Base-by-base conservation (phyloP, 345 rosid species). In the Populus euphratica region DNA sequence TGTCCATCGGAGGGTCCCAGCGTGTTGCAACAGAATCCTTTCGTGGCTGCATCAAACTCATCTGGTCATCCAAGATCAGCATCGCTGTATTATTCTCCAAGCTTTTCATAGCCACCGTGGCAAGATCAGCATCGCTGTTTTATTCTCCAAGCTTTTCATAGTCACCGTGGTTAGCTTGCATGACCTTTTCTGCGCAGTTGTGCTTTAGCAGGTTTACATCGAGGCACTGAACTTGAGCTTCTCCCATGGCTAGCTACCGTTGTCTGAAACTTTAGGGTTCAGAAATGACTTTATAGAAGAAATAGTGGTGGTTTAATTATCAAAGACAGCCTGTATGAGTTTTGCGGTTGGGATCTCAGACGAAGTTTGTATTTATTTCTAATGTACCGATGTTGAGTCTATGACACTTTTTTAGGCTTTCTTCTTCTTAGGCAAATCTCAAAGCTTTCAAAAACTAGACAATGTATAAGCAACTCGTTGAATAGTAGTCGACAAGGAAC, bases 111-210 rank as follows among this genome's bases (percentile, higher is more conserved):
- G 81, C 25, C 21, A 52, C 79, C 13, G 69, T 17, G 61, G 64
- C 77, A 23, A 79, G 82, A 78, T 82, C 89, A 6, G 36, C 86
- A 27, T 13, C 79, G 25, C 72, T 74, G 12, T 79, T 78, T 62
- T 89, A 87, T 80, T 73, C 89, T 74, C 82, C 86, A 4, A 83
- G 89, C 73, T 83, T 82, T 70, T 85, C 85, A 68, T 86, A 87
- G 81, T 33, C 21, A 52, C 79, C 13, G 69, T 17, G 61, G 64
- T 33, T 65, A 29, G 70, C 23, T 38, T 44, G 72, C 65, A 54
- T 36, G 77, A 80, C 70, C 14, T 20, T 35, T 69, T 59, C 80
- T 73, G n/a, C 41, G 62, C 52, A 33, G 49, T 69, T 49, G 21
- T 71, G 72, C 61, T 16, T 38, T 38, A 64, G 39, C 73, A 31